Conservation (phyloP, 2,329 filamentous ascomycete genomes). For the Gremmenia infestans region DNA sequence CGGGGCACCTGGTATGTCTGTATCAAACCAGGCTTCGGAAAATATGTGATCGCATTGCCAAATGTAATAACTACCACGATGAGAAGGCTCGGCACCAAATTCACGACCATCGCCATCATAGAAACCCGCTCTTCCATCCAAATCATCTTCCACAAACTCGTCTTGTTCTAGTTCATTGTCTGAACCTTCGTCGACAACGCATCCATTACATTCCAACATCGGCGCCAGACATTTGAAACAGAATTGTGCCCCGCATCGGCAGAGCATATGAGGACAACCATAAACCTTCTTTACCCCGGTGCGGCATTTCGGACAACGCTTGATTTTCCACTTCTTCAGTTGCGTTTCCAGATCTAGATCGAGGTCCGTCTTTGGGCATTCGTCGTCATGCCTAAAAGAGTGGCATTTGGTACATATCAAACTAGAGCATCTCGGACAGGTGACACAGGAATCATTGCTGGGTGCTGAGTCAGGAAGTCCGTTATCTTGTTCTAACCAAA, state of each 20-base stretch:
- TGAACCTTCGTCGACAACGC: conserved; percentile 17
- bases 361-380: conserved; percentile 35
- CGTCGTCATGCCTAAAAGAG: conserved; percentile 35
- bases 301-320: conserved; percentile 39
- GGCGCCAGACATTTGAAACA: no score
- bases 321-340: conserved; percentile 41
- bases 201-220: no score
- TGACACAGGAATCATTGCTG: conserved; percentile 24
- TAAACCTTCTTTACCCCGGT: no score
- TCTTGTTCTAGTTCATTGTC: conserved; percentile 19
- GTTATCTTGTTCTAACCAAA: background rate
- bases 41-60: conserved; percentile 16
- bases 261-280: no score
- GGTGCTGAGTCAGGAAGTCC: background rate
- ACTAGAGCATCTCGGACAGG: conserved; percentile 40
- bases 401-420: conserved; percentile 41
- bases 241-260: no score
- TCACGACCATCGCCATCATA: conserved; percentile 33
- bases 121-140: conserved; percentile 24
- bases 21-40: background rate
- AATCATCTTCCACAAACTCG: conserved; percentile 25
- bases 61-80: background rate
- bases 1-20: background rate
- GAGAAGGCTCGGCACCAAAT: conserved; percentile 28
- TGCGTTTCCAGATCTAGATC: conserved; percentile 32